Conservation (phyloP, 352 stramenopile genomes). For the Saprolegnia parasitica region DNA sequence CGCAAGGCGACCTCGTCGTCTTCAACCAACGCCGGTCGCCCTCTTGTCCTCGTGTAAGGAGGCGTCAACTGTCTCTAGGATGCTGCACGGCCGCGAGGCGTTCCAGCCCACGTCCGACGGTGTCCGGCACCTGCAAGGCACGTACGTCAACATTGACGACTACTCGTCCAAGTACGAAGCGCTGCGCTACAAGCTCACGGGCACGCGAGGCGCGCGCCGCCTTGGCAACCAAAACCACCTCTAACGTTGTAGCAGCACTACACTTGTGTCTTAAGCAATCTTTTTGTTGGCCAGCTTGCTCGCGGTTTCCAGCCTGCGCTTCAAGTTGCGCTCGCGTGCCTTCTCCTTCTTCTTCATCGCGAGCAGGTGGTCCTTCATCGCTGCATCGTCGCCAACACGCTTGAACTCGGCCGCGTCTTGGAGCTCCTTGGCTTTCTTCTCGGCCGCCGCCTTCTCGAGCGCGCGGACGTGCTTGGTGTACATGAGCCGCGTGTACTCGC, state of each 20-base stretch:
- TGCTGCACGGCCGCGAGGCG: slow-evolving; percentile 74
- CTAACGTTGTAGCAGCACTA: not conserved
- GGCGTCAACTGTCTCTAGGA: slow-evolving; percentile 30
- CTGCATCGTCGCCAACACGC: slow-evolving; percentile 45
- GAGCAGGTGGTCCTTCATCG: slow-evolving; percentile 78
- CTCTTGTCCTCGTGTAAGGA: too few relatives aligned
- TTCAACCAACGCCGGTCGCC: slow-evolving; percentile 75
- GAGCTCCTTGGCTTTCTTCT: slow-evolving; percentile 67
- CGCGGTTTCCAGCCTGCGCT: not conserved
- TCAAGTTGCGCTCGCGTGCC: slow-evolving; percentile 35
- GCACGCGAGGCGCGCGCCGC: not conserved
- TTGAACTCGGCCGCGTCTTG: slow-evolving; percentile 34
- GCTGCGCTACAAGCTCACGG: slow-evolving; percentile 35
- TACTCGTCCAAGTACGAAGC: slow-evolving; percentile 79
- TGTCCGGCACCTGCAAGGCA: slow-evolving; percentile 77
- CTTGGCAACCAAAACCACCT: not conserved
- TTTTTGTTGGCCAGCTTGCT: not conserved
- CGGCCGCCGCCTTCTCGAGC: slow-evolving; percentile 56
- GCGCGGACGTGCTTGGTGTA: slow-evolving; percentile 79
- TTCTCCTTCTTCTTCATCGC: slow-evolving; percentile 74
- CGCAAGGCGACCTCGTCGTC: slow-evolving; percentile 74
- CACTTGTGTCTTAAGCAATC: not conserved
- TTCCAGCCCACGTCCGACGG: slow-evolving; percentile 65
- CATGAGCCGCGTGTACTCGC: slow-evolving; percentile 82
- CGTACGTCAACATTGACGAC: slow-evolving; percentile 86